Percentiles rank a stretch among this genome's conserved stretches.
These are phyloP conservation scores for Lipomyces spencermartinsiae DNA, from an alignment of 805 yeast genomes.

Conservation along the genomic window DNA sequence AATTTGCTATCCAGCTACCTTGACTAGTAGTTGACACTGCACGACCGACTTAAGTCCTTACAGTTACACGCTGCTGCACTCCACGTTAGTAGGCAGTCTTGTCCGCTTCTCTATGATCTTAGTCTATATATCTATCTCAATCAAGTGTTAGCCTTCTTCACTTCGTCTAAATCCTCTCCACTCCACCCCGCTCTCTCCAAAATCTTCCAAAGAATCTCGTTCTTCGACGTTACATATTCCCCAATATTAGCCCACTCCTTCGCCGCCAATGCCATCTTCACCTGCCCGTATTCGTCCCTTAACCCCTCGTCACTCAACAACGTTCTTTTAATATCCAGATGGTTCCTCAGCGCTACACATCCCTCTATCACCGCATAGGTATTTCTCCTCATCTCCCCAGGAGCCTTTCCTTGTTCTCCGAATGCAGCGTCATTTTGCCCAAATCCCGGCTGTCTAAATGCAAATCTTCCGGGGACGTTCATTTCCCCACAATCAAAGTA, in stretches of 20 bases:
- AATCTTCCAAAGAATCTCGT: neutral
- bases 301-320: slow-evolving; percentile 5
- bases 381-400: slow-evolving; percentile 1
- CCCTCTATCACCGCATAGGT: neutral
- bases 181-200: slow-evolving; percentile 5
- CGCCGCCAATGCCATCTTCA: neutral
- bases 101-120: too few relatives aligned
- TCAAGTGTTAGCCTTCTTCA: slow-evolving; percentile 1
- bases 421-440: neutral
- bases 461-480: neutral
- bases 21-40: too few relatives aligned
- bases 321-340: neutral
- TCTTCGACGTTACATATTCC: neutral
- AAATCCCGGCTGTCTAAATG: neutral
- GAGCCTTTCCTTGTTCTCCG: neutral
- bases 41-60: too few relatives aligned
- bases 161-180: slow-evolving; percentile 4
- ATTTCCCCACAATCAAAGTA: slow-evolving; percentile 4
- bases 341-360: neutral
- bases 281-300: slow-evolving; percentile 4
- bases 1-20: too few relatives aligned
- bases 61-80: too few relatives aligned
- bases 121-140: too few relatives aligned
- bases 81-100: too few relatives aligned
- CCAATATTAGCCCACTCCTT: neutral